Base-by-base conservation (phyloP, 2,329 filamentous ascomycete species). In the Trichoderma sp. region DNA sequence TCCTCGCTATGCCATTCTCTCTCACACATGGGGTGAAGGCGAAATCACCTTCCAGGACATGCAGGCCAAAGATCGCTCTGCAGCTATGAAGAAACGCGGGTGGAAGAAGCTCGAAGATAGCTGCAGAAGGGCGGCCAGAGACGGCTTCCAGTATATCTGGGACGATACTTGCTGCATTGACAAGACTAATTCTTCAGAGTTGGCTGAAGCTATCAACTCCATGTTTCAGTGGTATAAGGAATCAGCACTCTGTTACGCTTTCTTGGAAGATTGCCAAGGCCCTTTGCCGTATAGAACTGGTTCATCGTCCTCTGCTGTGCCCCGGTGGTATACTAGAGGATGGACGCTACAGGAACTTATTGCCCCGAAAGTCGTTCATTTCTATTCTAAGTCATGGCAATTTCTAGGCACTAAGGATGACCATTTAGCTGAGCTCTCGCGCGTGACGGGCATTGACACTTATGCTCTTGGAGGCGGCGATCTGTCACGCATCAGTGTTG, bases 331-430 rank as follows among this genome's bases (percentile, higher is more conserved):
- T 58, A 77, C 70, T 1, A 73, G 85, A 88, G 79, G 79, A 18
- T 87, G 89, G 75, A 92, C 90, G 0, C 81, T 91, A 73, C 91
- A 91, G 77, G 89, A 93, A 64, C 53, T 69, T 0, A 58, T 69
- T 61, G 66, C 66, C 0, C 66, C 66, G 0, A 30, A 58, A 7
- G 24, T 18, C 0, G 18, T 69, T 18, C 30, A 61, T 18, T 69
- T 69, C 3, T 61, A 56, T 3, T 58, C 51, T 0, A 15, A 1
- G 24, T 3, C 26, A 43, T 69, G 66, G 66, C 1, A n/a, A 1
- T 30, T 30, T 24, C 56, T 69, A 1, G 66, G 66, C 3, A 69
- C 66, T 0, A 69, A 69, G 2, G 43, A 15, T 34, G 47, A 24
- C 8, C 63, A 53, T 7, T 4, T 15, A 3, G 47, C 3, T 12